Base-by-base conservation (phyloP, 768 basidiomycete species). In the Boletus speciosus region DNA sequence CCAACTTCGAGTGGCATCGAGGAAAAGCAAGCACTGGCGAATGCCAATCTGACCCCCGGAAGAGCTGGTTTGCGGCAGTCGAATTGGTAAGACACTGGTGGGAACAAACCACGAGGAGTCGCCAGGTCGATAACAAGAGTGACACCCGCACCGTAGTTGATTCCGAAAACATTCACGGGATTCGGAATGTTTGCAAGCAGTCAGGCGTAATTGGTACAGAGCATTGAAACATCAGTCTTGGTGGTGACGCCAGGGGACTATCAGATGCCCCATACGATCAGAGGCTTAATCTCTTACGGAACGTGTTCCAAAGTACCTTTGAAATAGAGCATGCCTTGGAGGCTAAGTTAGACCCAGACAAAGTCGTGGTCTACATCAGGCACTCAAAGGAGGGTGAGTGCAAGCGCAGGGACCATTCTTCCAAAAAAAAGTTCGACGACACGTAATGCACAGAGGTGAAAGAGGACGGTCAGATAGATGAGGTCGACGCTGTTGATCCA, bases 1-100 rank as follows among this genome's bases (percentile, higher is more conserved):
- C 25, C 50, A 63, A 31, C 41, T 8, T 32, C 43, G 47, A 38
- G 23, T 2, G 2, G 5, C 38, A 6, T 49, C 9, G 47, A 64
- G 37, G 55, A 64, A 36, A 58, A 43, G 32, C 50, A 46, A 16
- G 32, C n/a, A n/a, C 16, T 58, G 2, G 41, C 29, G 15, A 51
- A 45, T 19, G 31, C 34, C 0, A 35, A 35, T 41, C 31, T 32
- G n/a, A 21, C 38, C 6, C 19, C 19, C 19, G 19, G 19, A 19
- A 19, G 19, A 19, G 19, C 19, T 19, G 19, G 19, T 19, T 19
- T 19, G 19, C 19, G 19, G 19, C 19, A 19, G 19, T 19, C 19
- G 19, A 19, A 19, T 19, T 1, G 19, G 19, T 19, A 19, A 19
- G 19, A 19, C 19, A 19, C 19, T 19, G 19, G 19, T 19, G 19